Conservation (phyloP, 176 grass and related monocot genomes). For the Musa acuminata region DNA sequence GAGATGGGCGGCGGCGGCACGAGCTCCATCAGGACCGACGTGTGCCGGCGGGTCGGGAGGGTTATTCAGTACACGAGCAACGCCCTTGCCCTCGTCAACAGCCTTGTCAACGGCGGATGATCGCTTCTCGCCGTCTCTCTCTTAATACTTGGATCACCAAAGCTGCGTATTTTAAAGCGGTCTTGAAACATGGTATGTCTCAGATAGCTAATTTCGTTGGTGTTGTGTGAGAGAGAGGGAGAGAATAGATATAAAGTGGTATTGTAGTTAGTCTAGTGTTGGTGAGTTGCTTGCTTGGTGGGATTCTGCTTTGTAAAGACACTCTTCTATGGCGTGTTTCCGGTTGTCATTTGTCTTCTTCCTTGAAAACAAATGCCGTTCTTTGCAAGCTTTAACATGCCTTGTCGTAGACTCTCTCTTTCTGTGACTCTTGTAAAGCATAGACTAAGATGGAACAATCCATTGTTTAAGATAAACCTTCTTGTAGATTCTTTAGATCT, state of each 20-base stretch:
- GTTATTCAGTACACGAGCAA: slow-evolving; percentile 19
- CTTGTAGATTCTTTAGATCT: too few relatives aligned
- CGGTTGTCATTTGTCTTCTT: slow-evolving; percentile 6
- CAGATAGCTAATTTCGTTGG: too few relatives aligned
- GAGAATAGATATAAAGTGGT: too few relatives aligned
- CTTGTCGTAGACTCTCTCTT: too few relatives aligned
- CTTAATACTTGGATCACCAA: background rate
- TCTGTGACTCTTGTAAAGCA: too few relatives aligned
- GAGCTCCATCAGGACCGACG: background rate
- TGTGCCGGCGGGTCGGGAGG: background rate
- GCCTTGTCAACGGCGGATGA: background rate
- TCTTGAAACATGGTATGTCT: too few relatives aligned
- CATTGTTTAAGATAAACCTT: too few relatives aligned
- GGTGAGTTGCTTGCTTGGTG: background rate
- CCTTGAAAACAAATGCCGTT: background rate
- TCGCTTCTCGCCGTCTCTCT: background rate
- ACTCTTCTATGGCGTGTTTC: background rate
- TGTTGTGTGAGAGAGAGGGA: too few relatives aligned
- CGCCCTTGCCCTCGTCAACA: slow-evolving; percentile 7
- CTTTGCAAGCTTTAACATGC: too few relatives aligned
- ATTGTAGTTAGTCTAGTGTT: too few relatives aligned
- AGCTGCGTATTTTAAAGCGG: background rate
- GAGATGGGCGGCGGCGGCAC: background rate
- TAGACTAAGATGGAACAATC: too few relatives aligned
- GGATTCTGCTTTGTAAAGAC: background rate